Evolutionary conservation across 1,284 basidiomycete genomes (phyloP).

Genomic region (Ceratobasidium sp.): DNA sequence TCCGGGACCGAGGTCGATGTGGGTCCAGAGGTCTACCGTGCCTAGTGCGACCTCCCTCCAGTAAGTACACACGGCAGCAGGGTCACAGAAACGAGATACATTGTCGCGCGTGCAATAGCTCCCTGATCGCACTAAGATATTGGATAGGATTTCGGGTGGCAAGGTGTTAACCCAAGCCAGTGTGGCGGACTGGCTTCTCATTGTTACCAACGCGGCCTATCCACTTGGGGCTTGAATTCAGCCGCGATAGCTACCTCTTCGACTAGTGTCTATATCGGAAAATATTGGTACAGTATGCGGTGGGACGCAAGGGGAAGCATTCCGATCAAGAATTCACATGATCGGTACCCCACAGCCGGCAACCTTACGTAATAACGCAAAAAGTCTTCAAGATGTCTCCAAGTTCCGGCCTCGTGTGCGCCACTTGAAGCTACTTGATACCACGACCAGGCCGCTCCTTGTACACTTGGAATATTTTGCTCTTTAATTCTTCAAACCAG

Average conservation of each 20-base stretch:
- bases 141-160: not conserved
- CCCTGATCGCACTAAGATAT: not conserved
- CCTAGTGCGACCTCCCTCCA: not conserved
- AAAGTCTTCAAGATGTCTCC: not conserved
- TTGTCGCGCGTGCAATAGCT: not conserved
- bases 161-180: conserved; percentile 1
- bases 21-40: not conserved
- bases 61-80: not conserved
- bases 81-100: too few species aligned
- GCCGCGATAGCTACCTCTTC: not conserved
- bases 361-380: not conserved
- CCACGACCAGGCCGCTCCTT: not conserved
- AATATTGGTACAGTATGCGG: too few species aligned
- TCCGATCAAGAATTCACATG: too few species aligned
- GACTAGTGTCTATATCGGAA: not conserved
- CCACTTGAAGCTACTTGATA: conserved; percentile 23
- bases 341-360: too few species aligned
- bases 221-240: not conserved
- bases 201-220: not conserved
- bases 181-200: not conserved
- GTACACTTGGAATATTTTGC: too few species aligned
- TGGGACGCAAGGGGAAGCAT: too few species aligned
- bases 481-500: too few species aligned
- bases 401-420: conserved; percentile 7
- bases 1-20: not conserved